These are phyloP conservation scores for Cladochytrium tenue DNA, from an alignment of 371 early-diverging fungal species.

Conservation along the genomic window DNA sequence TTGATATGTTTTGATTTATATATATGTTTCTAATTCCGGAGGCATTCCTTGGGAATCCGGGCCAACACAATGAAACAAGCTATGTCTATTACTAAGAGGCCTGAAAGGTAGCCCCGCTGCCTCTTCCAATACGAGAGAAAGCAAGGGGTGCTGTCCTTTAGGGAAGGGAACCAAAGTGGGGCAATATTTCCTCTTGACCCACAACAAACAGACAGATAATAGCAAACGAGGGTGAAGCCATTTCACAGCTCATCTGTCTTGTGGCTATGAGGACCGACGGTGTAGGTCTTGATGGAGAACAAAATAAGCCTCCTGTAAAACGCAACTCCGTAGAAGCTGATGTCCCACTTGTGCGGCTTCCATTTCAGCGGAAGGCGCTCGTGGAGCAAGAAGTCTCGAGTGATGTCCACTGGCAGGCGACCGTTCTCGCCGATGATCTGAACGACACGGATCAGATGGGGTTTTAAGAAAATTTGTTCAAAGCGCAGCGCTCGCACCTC, in stretches of 20 bases:
- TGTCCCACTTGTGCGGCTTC: constrained; percentile 16
- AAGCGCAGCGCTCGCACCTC: constrained; percentile 7
- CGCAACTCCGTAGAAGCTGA: constrained; percentile 10
- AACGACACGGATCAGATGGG: background rate
- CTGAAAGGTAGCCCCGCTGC: too few relatives aligned
- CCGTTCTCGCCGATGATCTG: constrained; percentile 18
- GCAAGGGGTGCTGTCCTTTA: too few relatives aligned
- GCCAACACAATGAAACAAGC: too few relatives aligned
- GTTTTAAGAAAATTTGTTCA: background rate
- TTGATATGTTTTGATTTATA: too few relatives aligned
- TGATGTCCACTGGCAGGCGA: constrained; percentile 16
- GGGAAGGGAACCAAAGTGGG: too few relatives aligned
- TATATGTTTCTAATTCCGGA: too few relatives aligned
- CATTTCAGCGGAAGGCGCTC: constrained; percentile 21
- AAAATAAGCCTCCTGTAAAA: background rate
- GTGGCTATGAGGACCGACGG: background rate
- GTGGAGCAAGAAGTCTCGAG: constrained; percentile 18
- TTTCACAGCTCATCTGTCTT: background rate
- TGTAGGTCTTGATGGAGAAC: background rate
- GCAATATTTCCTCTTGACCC: too few relatives aligned
- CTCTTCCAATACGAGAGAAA: too few relatives aligned
- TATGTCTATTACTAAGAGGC: too few relatives aligned
- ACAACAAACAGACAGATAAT: too few relatives aligned
- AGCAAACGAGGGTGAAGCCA: too few relatives aligned
- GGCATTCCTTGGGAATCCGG: too few relatives aligned